A percentile compares a stretch with the other conserved stretches of the same genome.
Conservation (phyloP, 2,329 filamentous ascomycete genomes). For the Pseudocercospora cruenta region DNA sequence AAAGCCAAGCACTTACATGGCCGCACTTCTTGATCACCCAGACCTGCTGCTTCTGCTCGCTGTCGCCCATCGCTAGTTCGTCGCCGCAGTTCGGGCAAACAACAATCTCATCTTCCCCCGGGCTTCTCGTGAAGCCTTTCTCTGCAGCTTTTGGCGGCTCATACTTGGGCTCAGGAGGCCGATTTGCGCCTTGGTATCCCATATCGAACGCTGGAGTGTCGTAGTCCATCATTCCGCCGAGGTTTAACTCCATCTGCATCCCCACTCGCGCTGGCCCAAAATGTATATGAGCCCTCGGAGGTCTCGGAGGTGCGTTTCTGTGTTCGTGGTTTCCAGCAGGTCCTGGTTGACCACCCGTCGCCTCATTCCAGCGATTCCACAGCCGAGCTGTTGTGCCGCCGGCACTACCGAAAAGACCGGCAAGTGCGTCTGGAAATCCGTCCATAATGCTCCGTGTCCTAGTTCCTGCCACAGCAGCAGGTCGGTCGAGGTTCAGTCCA, state of each 20-base stretch:
- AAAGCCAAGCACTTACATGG: constrained; percentile 66
- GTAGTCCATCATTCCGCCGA: constrained; percentile 42
- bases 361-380: background rate
- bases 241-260: background rate
- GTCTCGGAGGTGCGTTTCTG: background rate
- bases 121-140: constrained; percentile 79
- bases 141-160: constrained; percentile 67
- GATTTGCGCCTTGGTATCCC: constrained; percentile 36
- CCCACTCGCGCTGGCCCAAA: background rate
- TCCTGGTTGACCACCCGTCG: background rate
- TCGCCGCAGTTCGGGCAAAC: constrained; percentile 86
- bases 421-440: background rate
- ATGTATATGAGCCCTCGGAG: constrained; percentile 7
- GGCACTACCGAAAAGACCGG: background rate
- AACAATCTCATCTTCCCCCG: constrained; percentile 70
- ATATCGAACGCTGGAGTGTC: constrained; percentile 49
- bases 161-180: constrained; percentile 53
- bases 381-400: background rate
- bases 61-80: constrained; percentile 76
- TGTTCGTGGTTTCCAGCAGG: background rate
- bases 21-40: constrained; percentile 91
- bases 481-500: constrained; percentile 31
- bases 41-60: constrained; percentile 75
- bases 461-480: constrained; percentile 28
- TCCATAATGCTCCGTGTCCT: constrained; percentile 27